Percentiles rank a stretch among this genome's conserved stretches.
These are phyloP conservation scores for Nemania diffusa DNA, from an alignment of 2,329 filamentous ascomycete genomes.

Conservation along the genomic window DNA sequence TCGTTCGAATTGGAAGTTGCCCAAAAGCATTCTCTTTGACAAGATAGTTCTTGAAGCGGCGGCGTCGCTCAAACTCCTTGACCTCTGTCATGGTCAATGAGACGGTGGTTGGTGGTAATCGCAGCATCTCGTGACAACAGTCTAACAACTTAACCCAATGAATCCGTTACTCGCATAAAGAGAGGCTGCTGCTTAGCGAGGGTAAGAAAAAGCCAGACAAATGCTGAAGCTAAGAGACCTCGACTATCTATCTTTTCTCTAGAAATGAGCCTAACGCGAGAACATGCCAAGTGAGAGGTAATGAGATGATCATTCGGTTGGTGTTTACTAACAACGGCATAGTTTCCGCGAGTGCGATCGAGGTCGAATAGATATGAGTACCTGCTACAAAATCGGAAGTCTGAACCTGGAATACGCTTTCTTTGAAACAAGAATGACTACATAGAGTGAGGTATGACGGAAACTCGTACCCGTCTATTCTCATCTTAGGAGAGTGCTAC, in stretches of 20 bases:
- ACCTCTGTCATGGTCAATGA: slow-evolving; percentile 56
- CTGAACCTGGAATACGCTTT: slow-evolving; percentile 3
- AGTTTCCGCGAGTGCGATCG: neutral
- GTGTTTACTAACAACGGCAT: neutral
- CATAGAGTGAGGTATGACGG: neutral
- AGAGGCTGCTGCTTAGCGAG: neutral
- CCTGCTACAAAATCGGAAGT: slow-evolving; percentile 4
- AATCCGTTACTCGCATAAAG: neutral
- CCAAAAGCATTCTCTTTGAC: slow-evolving; percentile 42
- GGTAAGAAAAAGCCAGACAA: neutral
- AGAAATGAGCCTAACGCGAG: neutral
- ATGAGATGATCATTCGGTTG: neutral
- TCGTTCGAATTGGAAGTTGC: slow-evolving; percentile 36
- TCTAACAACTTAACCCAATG: neutral
- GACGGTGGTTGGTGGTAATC: slow-evolving; percentile 54
- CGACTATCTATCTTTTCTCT: slow-evolving; percentile 1
- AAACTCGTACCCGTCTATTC: neutral
- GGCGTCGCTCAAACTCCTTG: slow-evolving; percentile 52
- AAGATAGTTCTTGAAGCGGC: slow-evolving; percentile 50
- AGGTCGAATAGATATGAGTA: neutral
- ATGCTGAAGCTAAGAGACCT: neutral
- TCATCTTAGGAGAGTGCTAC: slow-evolving; percentile 5
- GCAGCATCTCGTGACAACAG: slow-evolving; percentile 52
- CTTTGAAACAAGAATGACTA: neutral
- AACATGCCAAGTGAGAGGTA: neutral